Percentiles rank a stretch among this genome's conserved stretches.
Conservation (phyloP, 2,329 filamentous ascomycete genomes). For the Venturia effusa region DNA sequence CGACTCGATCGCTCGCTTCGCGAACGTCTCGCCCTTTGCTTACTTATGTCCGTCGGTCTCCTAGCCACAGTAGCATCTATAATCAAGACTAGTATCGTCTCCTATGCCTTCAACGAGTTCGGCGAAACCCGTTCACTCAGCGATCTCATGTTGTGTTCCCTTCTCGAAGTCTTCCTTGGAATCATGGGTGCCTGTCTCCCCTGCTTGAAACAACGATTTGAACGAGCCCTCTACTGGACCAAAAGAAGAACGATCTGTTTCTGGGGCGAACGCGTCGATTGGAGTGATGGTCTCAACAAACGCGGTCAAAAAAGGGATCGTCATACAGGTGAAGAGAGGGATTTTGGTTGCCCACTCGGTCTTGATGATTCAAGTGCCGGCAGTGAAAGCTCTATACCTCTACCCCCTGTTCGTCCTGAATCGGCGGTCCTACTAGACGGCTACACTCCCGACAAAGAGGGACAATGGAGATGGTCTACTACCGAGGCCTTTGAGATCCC, state of each 20-base stretch:
- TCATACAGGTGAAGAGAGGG: not conserved
- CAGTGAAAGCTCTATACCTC: not conserved
- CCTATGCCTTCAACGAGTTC: not conserved
- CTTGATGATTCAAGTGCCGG: not conserved
- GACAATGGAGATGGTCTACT: constrained; percentile 1
- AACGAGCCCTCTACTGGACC: not conserved
- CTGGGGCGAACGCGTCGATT: not conserved
- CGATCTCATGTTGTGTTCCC: not conserved
- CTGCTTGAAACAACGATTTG: not conserved
- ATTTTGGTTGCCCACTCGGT: not conserved
- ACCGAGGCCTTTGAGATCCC: not conserved
- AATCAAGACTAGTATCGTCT: not conserved
- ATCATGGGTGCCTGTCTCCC: constrained; percentile 4
- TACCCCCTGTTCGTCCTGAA: not conserved
- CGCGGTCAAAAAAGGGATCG: not conserved
- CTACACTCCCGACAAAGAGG: not conserved
- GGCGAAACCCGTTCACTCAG: not conserved
- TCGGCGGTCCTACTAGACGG: not conserved
- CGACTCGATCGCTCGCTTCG: not conserved
- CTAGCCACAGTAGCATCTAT: not conserved
- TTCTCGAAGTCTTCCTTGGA: not conserved
- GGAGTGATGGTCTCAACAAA: not conserved
- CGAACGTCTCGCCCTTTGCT: not conserved
- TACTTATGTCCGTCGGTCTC: not conserved
- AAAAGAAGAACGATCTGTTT: not conserved